Evolutionary conservation across 257 asterid species (phyloP).

Genomic region (Solanum tacnaense): DNA sequence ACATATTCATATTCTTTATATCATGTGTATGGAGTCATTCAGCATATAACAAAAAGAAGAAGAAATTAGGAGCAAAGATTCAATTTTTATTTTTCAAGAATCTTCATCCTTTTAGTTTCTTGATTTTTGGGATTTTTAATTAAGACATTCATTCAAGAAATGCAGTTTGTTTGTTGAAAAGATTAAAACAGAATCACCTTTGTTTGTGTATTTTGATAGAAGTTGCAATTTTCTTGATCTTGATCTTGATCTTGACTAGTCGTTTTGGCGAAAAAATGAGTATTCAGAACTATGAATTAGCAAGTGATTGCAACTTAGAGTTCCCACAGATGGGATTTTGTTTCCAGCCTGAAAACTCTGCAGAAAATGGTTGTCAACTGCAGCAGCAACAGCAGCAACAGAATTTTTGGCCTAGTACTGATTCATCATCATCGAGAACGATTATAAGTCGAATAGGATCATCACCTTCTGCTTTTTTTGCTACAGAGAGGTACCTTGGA

Average conservation of each 20-base stretch:
- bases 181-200: background rate
- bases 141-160: background rate
- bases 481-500: slow-evolving; percentile 43
- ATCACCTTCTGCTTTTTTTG: slow-evolving; percentile 34
- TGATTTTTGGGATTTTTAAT: slow-evolving; percentile 4
- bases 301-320: slow-evolving; percentile 20
- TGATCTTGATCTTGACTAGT: background rate
- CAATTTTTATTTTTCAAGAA: background rate
- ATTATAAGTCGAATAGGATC: slow-evolving; percentile 48
- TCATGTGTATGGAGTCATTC: slow-evolving; percentile 27
- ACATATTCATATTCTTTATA: slow-evolving; percentile 10
- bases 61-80: slow-evolving; percentile 6
- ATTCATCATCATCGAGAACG: slow-evolving; percentile 29
- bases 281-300: slow-evolving; percentile 23
- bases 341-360: slow-evolving; percentile 9
- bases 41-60: slow-evolving; percentile 14
- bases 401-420: slow-evolving; percentile 1
- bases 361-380: slow-evolving; percentile 7
- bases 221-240: background rate
- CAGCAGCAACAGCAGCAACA: slow-evolving; percentile 19
- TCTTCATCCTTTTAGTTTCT: background rate
- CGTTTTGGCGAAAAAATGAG: slow-evolving; percentile 1
- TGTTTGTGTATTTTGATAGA: background rate
- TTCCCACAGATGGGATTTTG: slow-evolving; percentile 11
- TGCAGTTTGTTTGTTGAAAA: background rate